Base-by-base conservation (phyloP, 768 basidiomycete species). In the Podaxis sp. region DNA sequence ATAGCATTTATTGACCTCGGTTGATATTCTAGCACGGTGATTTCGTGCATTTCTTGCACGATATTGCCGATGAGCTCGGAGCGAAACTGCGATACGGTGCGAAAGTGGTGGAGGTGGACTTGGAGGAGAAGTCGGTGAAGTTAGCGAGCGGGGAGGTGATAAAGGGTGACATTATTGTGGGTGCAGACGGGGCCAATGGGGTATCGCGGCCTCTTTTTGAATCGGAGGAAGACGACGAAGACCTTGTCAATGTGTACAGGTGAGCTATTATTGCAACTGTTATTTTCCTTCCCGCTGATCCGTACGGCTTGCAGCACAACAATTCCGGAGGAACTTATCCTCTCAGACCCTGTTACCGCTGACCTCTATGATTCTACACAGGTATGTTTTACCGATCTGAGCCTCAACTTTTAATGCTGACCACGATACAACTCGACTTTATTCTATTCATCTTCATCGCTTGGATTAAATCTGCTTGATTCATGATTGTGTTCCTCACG, bases 161-260 rank as follows among this genome's bases (percentile, higher is more conserved):
- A 12, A 70, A 63, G 4, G 83, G 80, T 17, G 80, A 87, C 68
- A 75, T 86, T 24, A 76, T 87, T 61, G 72, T 87, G 55, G 86
- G 85, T 13, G 85, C 86, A 1, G 86, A 87, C 65, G 86, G 86
- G 2, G 65, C 68, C 26, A 65, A 68, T 4, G 83, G 85, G 22
- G 24, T 81, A 33, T 72, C 78, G 7, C 67, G 77, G 40, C 72
- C 68, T 24, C 67, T 73, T 2, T 70, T 83, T 1, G 60, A 75
- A 12, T 74, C 70, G 1, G 67, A 71, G 12, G 70, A 75, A 40
- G 75, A 75, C 22, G 69, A 72, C 17, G 58, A 62, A 13, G 63
- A 66, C 0, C 61, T 67, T 4, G 63, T 65, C 58, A 69, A 78
- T 44, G 73, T 84, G 64, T 86, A 83, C 66, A 80, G 79, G 84